These are phyloP conservation scores for Cylindrotheca closterium DNA, from an alignment of 108 stramenopile genomes.

Conservation along the genomic window DNA sequence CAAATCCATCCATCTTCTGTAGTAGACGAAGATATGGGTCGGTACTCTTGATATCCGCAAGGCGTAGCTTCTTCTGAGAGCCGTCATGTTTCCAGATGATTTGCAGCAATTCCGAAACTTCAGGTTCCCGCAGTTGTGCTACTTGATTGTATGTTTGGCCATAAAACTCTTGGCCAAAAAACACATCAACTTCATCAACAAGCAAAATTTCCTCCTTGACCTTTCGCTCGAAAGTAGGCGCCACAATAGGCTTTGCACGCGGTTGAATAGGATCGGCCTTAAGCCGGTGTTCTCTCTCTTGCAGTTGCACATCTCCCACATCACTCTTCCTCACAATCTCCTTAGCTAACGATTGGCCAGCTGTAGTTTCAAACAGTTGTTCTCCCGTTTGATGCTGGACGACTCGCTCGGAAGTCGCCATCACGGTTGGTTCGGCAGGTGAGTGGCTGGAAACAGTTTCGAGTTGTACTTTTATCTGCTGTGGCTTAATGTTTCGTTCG, in stretches of 20 bases:
- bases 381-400: background rate
- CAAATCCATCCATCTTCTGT: conserved; percentile 35
- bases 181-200: conserved; percentile 70
- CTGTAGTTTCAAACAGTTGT: background rate
- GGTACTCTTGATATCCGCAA: conserved; percentile 40
- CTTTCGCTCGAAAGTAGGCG: background rate
- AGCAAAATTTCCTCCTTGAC: conserved; percentile 34
- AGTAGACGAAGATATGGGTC: conserved; percentile 38
- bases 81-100: conserved; percentile 39
- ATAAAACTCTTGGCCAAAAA: conserved; percentile 67
- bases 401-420: too few relatives aligned
- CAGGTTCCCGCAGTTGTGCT: conserved; percentile 45
- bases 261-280: background rate
- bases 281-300: background rate
- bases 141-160: conserved; percentile 70
- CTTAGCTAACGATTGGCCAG: too few relatives aligned
- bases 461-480: too few relatives aligned
- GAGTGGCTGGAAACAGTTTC: too few relatives aligned
- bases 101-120: conserved; percentile 41
- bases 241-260: background rate
- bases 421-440: too few relatives aligned
- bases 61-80: conserved; percentile 30
- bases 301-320: background rate
- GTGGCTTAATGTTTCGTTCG: too few relatives aligned
- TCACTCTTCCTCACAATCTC: conserved; percentile 1